These are phyloP conservation scores for Xerocomus brunneocitrinus DNA, from an alignment of 768 basidiomycete species.

Conservation along the genomic window DNA sequence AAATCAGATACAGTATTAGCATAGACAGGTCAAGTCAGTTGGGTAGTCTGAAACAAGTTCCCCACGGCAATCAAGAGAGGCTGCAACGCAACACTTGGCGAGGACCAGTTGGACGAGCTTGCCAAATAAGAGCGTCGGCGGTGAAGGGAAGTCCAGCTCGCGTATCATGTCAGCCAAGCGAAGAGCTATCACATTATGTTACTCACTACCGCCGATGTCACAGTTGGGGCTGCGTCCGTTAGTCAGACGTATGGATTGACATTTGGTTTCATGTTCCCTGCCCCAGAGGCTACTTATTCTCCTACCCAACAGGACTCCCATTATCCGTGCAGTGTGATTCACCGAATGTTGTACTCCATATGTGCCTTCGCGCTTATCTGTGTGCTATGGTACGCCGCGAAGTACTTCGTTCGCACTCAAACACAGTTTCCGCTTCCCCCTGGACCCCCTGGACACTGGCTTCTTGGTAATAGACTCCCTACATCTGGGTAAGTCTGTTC, in stretches of 20 bases:
- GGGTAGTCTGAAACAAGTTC: too few species aligned
- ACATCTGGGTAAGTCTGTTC: not conserved
- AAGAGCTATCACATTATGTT: too few species aligned
- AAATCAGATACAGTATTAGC: too few species aligned
- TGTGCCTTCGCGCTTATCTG: not conserved
- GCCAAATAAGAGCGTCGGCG: too few species aligned
- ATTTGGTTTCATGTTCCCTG: slow-evolving; percentile 42
- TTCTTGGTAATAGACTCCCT: slow-evolving; percentile 12
- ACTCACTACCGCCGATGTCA: too few species aligned
- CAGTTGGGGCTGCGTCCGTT: too few species aligned
- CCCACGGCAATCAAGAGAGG: too few species aligned
- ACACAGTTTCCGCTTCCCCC: slow-evolving; percentile 10
- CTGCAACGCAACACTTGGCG: too few species aligned
- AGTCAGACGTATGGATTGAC: not conserved
- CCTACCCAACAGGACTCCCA: not conserved
- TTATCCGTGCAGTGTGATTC: not conserved
- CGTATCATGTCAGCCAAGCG: too few species aligned
- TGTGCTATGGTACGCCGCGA: not conserved
- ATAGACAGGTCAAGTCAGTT: too few species aligned
- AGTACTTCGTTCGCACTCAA: not conserved
- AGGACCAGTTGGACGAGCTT: too few species aligned
- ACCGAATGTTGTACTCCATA: not conserved
- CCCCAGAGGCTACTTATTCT: slow-evolving; percentile 32
- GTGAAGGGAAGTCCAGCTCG: too few species aligned
- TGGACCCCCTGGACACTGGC: slow-evolving; percentile 15